These are phyloP conservation scores for Colletotrichum phormii DNA, from an alignment of 2,329 filamentous ascomycete species.

Conservation along the genomic window DNA sequence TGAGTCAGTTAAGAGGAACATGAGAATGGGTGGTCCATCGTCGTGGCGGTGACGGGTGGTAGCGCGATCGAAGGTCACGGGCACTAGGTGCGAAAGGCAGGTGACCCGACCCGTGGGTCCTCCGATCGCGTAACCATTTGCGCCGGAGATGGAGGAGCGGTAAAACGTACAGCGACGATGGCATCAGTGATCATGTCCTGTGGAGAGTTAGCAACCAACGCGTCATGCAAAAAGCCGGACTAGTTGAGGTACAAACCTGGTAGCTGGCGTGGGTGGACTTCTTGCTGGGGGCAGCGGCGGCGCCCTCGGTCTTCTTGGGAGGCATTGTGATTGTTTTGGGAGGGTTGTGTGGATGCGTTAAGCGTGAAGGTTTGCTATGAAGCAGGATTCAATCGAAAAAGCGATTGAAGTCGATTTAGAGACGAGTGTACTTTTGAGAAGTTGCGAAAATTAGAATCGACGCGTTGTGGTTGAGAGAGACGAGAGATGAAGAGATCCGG, in stretches of 20 bases:
- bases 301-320: conserved; percentile 66
- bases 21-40: conserved; percentile 28
- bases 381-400: conserved; percentile 36
- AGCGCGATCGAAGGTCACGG: conserved; percentile 36
- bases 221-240: conserved; percentile 34
- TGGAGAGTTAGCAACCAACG: conserved; percentile 48
- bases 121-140: conserved; percentile 43
- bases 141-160: conserved; percentile 49
- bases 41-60: conserved; percentile 25
- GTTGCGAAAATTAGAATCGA: background rate
- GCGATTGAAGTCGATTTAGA: conserved; percentile 32
- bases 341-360: conserved; percentile 41
- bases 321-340: conserved; percentile 59
- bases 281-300: conserved; percentile 49
- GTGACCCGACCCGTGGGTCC: conserved; percentile 4
- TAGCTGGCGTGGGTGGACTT: conserved; percentile 64
- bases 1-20: conserved; percentile 51
- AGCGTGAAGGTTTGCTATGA: conserved; percentile 32
- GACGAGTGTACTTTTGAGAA: conserved; percentile 39
- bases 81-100: background rate
- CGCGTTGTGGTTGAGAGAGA: conserved; percentile 42
- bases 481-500: conserved; percentile 41
- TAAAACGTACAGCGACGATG: conserved; percentile 67
- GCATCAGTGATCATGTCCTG: conserved; percentile 74
- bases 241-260: conserved; percentile 59